Evolutionary conservation across 106 monocot genomes (phyloP), one percentile per base, ranked within the genome.

Genomic region (Iris macrosiphon): DNA sequence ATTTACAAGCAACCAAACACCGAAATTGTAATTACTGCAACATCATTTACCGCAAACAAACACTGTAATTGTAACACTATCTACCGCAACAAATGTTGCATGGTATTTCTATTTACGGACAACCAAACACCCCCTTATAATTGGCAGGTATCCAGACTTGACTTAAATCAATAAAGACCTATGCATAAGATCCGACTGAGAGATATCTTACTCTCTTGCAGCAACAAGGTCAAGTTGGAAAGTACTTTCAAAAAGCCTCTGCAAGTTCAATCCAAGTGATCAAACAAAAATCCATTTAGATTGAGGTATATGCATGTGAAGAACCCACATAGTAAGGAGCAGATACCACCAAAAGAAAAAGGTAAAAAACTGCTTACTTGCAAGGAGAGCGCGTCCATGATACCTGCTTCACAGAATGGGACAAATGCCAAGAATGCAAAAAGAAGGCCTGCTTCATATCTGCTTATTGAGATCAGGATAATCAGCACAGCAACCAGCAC

Each of bases 371-470:
- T 34, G 14, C 64, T 76, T 79, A 88, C 93, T 57, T 84, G 89
- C 71, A 95, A 79, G 11, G 94, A 85, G 59, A 95, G 76, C 14
- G 75, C 82, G 68, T 95, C 94, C 49, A 89, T 79, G 42, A 66
- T 49, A 6, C 94, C 89, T 29, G 64, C 63, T 73, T 95, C 81
- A 60, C 94, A 95, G 68, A 95, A 95, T 26, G 94, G 94, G 63
- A 89, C 65, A 71, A 95, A 95, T n/a, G 94, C 79, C 79, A 95
- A 59, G 68, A 85, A 89, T 45, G 85, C 85, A 69, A 89, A 66
- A 49, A 95, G 85, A 64, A 95, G 75, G 23, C 94, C 94, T 48
- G 94, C 89, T 75, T 79, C 94, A 64, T 89, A 95, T 61, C 94
- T 95, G 76, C 40, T 52, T 17, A 16, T 52, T 30, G 35, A 64